Evolutionary conservation across 768 basidiomycete genomes (phyloP).

Genomic region (Trametes coccinea): DNA sequence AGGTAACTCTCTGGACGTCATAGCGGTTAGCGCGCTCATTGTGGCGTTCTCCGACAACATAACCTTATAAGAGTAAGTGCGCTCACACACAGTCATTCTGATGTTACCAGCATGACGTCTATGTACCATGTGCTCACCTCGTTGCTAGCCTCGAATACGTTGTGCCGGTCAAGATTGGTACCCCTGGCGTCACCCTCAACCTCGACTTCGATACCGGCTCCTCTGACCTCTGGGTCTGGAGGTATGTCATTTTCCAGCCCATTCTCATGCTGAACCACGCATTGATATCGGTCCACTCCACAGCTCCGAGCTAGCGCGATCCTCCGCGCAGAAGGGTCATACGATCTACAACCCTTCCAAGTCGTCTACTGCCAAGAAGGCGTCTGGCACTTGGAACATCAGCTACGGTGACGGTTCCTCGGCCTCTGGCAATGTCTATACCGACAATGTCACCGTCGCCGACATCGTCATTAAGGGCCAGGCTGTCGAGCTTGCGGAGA

Average conservation of each 20-base stretch:
- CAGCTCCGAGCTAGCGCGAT: slow-evolving; percentile 29
- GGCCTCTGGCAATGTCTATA: slow-evolving; percentile 39
- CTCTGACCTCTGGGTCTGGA: slow-evolving; percentile 37
- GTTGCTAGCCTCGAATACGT: slow-evolving; percentile 38
- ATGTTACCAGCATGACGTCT: background rate
- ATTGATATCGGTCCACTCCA: background rate
- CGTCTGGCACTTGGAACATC: slow-evolving; percentile 36
- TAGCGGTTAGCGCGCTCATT: background rate
- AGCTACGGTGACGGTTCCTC: slow-evolving; percentile 44
- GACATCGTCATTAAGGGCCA: slow-evolving; percentile 37
- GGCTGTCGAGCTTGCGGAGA: slow-evolving; percentile 39
- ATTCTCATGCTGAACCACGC: background rate
- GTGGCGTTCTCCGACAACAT: background rate
- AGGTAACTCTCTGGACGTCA: slow-evolving; percentile 7
- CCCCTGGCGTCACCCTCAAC: slow-evolving; percentile 40
- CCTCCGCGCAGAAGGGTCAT: slow-evolving; percentile 29
- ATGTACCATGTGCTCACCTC: background rate
- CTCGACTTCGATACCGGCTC: slow-evolving; percentile 38
- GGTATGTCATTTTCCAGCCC: slow-evolving; percentile 1
- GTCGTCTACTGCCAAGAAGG: slow-evolving; percentile 33
- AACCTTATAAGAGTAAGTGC: slow-evolving; percentile 24
- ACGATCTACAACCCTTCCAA: slow-evolving; percentile 31
- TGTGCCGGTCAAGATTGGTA: slow-evolving; percentile 41
- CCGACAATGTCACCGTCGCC: slow-evolving; percentile 40
- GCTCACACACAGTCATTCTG: no score